A percentile compares a stretch with the other conserved stretches of the same genome.
These are phyloP conservation scores for Fomitopsis pinicola DNA, from an alignment of 1,284 basidiomycete genomes.

Conservation along the genomic window DNA sequence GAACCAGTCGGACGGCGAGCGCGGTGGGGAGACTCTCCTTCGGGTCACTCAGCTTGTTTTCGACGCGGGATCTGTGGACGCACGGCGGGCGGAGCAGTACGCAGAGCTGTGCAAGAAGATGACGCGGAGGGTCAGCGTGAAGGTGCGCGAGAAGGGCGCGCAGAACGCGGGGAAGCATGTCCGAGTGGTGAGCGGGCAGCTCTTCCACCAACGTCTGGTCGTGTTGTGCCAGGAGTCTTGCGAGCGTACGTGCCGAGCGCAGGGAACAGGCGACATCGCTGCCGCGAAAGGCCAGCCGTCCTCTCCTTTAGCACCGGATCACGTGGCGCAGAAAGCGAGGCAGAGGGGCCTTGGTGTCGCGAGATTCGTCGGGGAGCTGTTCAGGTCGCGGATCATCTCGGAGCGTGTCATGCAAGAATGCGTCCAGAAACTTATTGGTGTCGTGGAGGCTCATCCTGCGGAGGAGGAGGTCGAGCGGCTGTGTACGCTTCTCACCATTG, in stretches of 20 bases:
- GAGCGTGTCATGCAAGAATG: constrained; percentile 81
- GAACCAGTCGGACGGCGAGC: constrained; percentile 91
- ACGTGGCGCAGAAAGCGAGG: constrained; percentile 69
- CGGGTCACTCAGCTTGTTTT: constrained; percentile 96
- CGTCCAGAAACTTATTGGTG: constrained; percentile 89
- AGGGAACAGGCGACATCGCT: constrained; percentile 35
- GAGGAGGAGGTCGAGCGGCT: constrained; percentile 97
- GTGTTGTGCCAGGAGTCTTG: constrained; percentile 79
- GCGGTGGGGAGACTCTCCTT: constrained; percentile 91
- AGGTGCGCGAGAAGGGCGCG: constrained; percentile 79
- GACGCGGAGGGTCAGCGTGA: constrained; percentile 67
- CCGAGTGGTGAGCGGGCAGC: constrained; percentile 85
- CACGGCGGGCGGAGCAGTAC: constrained; percentile 95
- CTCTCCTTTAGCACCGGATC: constrained; percentile 82
- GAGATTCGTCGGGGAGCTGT: constrained; percentile 96
- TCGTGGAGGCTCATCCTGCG: constrained; percentile 92
- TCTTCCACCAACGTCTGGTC: constrained; percentile 86
- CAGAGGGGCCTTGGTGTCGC: constrained; percentile 95
- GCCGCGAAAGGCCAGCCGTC: constrained; percentile 66
- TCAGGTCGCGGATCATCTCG: constrained; percentile 77
- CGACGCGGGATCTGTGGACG: constrained; percentile 88
- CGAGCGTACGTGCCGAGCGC: constrained; percentile 78
- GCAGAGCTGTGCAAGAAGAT: constrained; percentile 92
- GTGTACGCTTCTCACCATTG: constrained; percentile 88
- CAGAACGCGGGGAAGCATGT: constrained; percentile 74